Evolutionary conservation across 352 stramenopile genomes (phyloP).

Genomic region (Phytophthora fragariaefolia): DNA sequence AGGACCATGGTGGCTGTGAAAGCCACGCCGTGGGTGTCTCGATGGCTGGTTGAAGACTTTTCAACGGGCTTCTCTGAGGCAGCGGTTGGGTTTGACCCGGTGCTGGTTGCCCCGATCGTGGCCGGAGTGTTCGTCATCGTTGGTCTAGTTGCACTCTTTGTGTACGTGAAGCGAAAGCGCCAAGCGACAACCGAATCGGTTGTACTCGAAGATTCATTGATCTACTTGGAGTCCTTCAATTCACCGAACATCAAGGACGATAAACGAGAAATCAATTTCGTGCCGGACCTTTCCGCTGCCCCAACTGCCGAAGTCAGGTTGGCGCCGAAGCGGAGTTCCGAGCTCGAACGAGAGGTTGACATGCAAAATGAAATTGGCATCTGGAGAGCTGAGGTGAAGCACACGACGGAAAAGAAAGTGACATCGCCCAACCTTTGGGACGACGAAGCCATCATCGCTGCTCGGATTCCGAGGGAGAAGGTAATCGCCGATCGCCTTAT

Average conservation of each 20-base stretch:
- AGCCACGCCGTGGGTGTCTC: neutral
- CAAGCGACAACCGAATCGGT: neutral
- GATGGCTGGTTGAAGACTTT: neutral
- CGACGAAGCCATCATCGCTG: constrained; percentile 22
- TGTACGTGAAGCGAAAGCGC: neutral
- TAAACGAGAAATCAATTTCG: neutral
- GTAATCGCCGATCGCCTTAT: constrained; percentile 30
- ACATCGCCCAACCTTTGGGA: constrained; percentile 33
- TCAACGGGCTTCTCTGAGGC: neutral
- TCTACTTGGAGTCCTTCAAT: neutral
- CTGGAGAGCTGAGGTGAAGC: too few species aligned
- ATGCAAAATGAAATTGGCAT: too few species aligned
- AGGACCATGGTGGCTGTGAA: neutral
- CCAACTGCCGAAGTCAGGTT: neutral
- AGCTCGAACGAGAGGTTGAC: too few species aligned
- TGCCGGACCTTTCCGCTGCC: neutral
- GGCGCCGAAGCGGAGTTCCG: too few species aligned
- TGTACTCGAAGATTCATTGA: neutral
- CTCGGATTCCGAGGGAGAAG: constrained; percentile 46
- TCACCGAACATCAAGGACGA: neutral
- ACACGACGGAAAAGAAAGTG: too few species aligned
- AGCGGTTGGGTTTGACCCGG: neutral
- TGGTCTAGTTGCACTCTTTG: neutral
- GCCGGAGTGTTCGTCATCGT: neutral
- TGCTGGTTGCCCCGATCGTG: neutral